Percentiles rank a stretch among this genome's conserved stretches.
Conservation (phyloP, 208 protist species). For the Vickermania ingenoplastis region DNA sequence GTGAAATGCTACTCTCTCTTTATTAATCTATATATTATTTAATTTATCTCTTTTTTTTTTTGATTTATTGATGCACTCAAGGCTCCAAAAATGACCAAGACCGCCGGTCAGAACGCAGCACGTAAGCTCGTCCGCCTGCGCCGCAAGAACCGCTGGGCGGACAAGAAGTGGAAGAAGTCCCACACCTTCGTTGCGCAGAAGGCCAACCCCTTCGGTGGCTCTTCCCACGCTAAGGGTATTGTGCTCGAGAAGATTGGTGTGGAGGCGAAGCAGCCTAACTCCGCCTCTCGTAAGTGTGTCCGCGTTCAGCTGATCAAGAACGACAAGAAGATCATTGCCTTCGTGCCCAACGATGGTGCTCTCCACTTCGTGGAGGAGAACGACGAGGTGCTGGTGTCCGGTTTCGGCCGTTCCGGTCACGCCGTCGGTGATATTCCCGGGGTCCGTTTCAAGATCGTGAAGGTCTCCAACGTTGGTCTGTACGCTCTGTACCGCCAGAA, state of each 20-base stretch:
- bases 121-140: conserved; percentile 95
- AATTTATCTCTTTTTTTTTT: too few relatives aligned
- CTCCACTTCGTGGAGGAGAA: conserved; percentile 99
- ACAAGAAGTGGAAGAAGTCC: conserved; percentile 98
- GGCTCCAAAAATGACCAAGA: conserved; percentile 97
- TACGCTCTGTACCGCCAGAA: conserved; percentile 97
- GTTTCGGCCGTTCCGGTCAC: conserved; percentile 98
- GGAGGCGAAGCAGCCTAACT: conserved; percentile 99
- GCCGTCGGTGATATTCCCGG: conserved; percentile 99
- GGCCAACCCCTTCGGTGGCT: conserved; percentile 96
- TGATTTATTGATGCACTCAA: too few relatives aligned
- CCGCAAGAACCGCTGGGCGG: conserved; percentile 94
- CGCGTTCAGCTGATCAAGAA: conserved; percentile 99
- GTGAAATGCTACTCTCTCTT: too few relatives aligned
- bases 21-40: too few relatives aligned
- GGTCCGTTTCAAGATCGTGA: conserved; percentile 98
- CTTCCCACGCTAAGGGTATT: conserved; percentile 99
- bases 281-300: conserved; percentile 99
- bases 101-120: conserved; percentile 95
- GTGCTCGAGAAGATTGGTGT: conserved; percentile 99
- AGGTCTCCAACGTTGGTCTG: conserved; percentile 98
- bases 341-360: conserved; percentile 99
- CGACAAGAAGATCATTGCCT: conserved; percentile 99
- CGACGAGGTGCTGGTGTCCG: conserved; percentile 98
- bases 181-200: conserved; percentile 94